Evolutionary conservation across 495 filamentous ascomycete species (phyloP).

Genomic region (Podospora appendiculata): DNA sequence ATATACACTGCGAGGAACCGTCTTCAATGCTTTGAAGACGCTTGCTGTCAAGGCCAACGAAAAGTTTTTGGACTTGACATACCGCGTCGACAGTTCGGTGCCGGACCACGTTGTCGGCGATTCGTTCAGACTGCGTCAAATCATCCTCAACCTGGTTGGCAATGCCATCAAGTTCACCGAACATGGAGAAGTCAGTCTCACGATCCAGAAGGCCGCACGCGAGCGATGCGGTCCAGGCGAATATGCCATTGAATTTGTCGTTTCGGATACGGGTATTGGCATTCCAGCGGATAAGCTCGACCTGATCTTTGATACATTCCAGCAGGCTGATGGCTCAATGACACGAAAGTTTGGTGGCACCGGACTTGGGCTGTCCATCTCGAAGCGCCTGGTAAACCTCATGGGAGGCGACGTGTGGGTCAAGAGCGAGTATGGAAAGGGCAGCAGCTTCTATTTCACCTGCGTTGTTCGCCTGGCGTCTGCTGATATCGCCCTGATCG

Average conservation of each 20-base stretch:
- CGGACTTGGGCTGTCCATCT: constrained; percentile 92
- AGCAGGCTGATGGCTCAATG: constrained; percentile 96
- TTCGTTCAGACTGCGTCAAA: constrained; percentile 92
- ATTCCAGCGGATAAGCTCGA: constrained; percentile 95
- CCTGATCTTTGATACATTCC: constrained; percentile 98
- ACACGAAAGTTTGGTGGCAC: constrained; percentile 96
- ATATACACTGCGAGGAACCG: constrained; percentile 88
- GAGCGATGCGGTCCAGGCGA: constrained; percentile 54
- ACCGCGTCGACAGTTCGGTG: constrained; percentile 87
- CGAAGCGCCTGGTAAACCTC: constrained; percentile 86
- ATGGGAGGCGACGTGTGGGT: constrained; percentile 99
- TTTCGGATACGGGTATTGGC: constrained; percentile 95
- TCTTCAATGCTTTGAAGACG: constrained; percentile 97
- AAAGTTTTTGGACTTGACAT: constrained; percentile 87
- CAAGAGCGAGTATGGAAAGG: constrained; percentile 83
- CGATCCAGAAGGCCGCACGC: constrained; percentile 69
- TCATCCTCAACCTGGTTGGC: constrained; percentile 77
- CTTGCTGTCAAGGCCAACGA: constrained; percentile 96
- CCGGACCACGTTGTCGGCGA: constrained; percentile 96
- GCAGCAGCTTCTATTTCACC: constrained; percentile 95
- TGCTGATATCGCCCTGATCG: constrained; percentile 71
- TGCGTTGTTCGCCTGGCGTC: constrained; percentile 85
- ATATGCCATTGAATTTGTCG: constrained; percentile 93
- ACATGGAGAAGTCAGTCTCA: constrained; percentile 91
- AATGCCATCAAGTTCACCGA: constrained; percentile 97